These are phyloP conservation scores for Candida sojae DNA, from an alignment of 1,139 yeast genomes.

Conservation along the genomic window DNA sequence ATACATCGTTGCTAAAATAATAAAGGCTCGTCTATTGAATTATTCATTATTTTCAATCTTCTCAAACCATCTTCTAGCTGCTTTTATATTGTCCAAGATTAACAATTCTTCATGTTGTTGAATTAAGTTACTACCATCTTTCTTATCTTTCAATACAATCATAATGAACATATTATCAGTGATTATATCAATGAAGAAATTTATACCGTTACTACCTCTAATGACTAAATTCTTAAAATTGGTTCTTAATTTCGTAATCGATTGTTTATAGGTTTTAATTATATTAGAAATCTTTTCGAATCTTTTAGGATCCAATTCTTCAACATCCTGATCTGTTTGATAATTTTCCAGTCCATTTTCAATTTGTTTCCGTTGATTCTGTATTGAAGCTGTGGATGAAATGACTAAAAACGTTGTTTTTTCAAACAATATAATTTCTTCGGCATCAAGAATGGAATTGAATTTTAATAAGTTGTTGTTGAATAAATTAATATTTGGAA, in stretches of 20 bases:
- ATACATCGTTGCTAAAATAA: too few relatives aligned
- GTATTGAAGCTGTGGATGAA: slow-evolving; percentile 60
- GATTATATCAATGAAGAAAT: slow-evolving; percentile 65
- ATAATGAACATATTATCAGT: slow-evolving; percentile 76
- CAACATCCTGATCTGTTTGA: slow-evolving; percentile 16
- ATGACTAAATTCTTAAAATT: slow-evolving; percentile 78
- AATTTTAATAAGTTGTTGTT: slow-evolving; percentile 76
- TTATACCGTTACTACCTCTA: slow-evolving; percentile 71
- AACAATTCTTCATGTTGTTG: slow-evolving; percentile 60
- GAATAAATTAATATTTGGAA: slow-evolving; percentile 85
- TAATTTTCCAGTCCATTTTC: slow-evolving; percentile 5
- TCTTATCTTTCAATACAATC: slow-evolving; percentile 57
- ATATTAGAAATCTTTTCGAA: slow-evolving; percentile 93
- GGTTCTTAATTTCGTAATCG: slow-evolving; percentile 84
- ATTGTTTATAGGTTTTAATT: slow-evolving; percentile 91
- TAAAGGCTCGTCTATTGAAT: neutral
- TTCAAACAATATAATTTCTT: slow-evolving; percentile 89
- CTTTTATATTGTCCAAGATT: slow-evolving; percentile 64
- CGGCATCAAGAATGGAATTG: slow-evolving; percentile 77
- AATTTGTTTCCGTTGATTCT: slow-evolving; percentile 22
- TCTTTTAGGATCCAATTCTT: slow-evolving; percentile 75
- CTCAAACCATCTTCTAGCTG: slow-evolving; percentile 70
- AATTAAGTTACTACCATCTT: slow-evolving; percentile 19
- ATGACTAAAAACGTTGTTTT: slow-evolving; percentile 92
- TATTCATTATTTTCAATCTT: slow-evolving; percentile 41